Evolutionary conservation across 129 eudicot genomes (phyloP).

Genomic region (Helianthus tuberosus): DNA sequence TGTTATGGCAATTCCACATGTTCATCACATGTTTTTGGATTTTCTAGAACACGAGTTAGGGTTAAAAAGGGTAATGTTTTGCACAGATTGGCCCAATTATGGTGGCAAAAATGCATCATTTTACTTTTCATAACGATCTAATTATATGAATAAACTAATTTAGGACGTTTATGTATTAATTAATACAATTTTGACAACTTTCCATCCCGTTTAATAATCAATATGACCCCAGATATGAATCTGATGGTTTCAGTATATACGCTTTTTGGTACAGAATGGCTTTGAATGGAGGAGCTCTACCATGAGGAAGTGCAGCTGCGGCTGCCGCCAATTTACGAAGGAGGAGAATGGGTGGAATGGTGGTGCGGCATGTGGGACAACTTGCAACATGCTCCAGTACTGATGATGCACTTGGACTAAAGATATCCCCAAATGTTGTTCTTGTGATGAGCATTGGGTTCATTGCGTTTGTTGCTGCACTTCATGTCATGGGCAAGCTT

Average conservation of each 20-base stretch:
- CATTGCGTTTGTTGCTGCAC: too few relatives aligned
- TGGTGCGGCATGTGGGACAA: conserved; percentile 46
- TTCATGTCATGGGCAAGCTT: too few relatives aligned
- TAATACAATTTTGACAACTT: not conserved
- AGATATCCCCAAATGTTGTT: too few relatives aligned
- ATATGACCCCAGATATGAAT: not conserved
- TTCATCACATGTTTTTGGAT: too few relatives aligned
- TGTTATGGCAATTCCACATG: too few relatives aligned
- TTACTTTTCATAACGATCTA: not conserved
- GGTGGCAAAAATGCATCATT: not conserved
- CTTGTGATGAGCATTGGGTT: too few relatives aligned
- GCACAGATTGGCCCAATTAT: not conserved
- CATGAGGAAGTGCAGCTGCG: conserved; percentile 43
- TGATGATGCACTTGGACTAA: too few relatives aligned
- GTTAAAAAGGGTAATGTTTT: not conserved
- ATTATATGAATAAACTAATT: not conserved
- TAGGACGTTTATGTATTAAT: not conserved
- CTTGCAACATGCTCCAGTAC: too few relatives aligned
- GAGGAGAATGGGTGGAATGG: conserved; percentile 43
- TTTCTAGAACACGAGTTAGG: not conserved
- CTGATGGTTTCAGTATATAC: conserved; percentile 4
- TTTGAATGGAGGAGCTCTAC: conserved; percentile 47
- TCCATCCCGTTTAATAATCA: not conserved
- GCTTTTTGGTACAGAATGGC: conserved; percentile 30
- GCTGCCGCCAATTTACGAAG: conserved; percentile 43